phyloP scores from a whole-genome alignment of 78 protist genomes.

The Paratrimastix pyriformis region DNA sequence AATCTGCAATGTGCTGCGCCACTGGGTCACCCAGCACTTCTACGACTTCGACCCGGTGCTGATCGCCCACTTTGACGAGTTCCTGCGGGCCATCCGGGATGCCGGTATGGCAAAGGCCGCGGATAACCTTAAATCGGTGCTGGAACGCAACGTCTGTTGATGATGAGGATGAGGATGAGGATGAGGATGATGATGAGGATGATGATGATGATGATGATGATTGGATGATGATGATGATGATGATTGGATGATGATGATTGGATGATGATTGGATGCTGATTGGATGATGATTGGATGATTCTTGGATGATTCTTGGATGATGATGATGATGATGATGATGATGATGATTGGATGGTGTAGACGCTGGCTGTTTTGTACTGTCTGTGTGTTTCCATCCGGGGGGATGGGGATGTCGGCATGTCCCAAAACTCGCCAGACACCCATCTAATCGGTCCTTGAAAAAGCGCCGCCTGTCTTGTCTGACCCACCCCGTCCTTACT shows the following conservation, averaged over 20 bases:
- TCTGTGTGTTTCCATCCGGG: not conserved
- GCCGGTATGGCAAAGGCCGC: not conserved
- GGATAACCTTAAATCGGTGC: not conserved
- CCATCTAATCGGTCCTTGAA: not conserved
- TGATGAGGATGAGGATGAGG: too few relatives aligned
- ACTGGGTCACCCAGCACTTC: not conserved
- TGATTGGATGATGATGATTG: too few relatives aligned
- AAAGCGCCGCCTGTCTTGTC: not conserved
- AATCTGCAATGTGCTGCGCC: not conserved
- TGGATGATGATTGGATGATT: too few relatives aligned
- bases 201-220: too few relatives aligned
- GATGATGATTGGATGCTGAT: too few relatives aligned
- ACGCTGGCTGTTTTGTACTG: not conserved
- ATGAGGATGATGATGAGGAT: too few relatives aligned
- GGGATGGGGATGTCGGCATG: not conserved
- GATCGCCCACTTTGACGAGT: not conserved
- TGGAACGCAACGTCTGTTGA: conserved; percentile 10
- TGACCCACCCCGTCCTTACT: not conserved
- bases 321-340: too few relatives aligned
- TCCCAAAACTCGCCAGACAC: not conserved
- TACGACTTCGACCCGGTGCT: not conserved
- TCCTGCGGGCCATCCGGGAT: too few relatives aligned
- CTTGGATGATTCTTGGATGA: too few relatives aligned
- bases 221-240: too few relatives aligned
- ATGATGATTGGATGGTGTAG: too few relatives aligned